A percentile compares a stretch with the other conserved stretches of the same genome.
Conservation (phyloP, 352 stramenopile species). For the Pythium grandisporangium region DNA sequence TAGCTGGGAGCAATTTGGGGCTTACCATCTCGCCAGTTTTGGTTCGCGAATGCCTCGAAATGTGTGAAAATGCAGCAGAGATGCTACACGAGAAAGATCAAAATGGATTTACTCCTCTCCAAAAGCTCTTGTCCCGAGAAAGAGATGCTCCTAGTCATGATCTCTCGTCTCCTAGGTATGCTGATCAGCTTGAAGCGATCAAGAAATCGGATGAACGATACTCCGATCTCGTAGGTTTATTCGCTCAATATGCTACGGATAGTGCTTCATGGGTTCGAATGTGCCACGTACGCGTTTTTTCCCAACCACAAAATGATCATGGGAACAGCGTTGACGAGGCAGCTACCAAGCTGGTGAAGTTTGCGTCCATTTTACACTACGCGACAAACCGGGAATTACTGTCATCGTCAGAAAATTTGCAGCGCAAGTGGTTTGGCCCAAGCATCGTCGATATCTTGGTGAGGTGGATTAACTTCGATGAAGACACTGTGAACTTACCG, state of each 20-base stretch:
- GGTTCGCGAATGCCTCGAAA: conserved; percentile 22
- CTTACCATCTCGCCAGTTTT: conserved; percentile 16
- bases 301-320: not conserved
- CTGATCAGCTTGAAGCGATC: conserved; percentile 25
- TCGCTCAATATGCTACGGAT: conserved; percentile 28
- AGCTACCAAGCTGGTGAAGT: conserved; percentile 27
- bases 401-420: conserved; percentile 14
- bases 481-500: conserved; percentile 12
- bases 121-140: conserved; percentile 30
- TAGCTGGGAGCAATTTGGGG: too few species aligned
- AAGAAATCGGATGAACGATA: conserved; percentile 28
- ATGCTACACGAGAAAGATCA: conserved; percentile 41
- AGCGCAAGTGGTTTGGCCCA: conserved; percentile 37
- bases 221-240: conserved; percentile 33
- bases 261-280: conserved; percentile 20
- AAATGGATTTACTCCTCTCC: conserved; percentile 36
- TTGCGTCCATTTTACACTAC: conserved; percentile 38
- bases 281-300: not conserved
- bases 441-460: conserved; percentile 41
- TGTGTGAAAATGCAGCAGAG: conserved; percentile 16
- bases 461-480: conserved; percentile 22
- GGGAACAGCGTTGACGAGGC: conserved; percentile 5
- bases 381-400: conserved; percentile 35
- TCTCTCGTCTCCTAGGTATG: conserved; percentile 11
- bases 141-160: conserved; percentile 8